Base-by-base conservation (phyloP, 495 filamentous ascomycete species). In the Penicillium odoratum region DNA sequence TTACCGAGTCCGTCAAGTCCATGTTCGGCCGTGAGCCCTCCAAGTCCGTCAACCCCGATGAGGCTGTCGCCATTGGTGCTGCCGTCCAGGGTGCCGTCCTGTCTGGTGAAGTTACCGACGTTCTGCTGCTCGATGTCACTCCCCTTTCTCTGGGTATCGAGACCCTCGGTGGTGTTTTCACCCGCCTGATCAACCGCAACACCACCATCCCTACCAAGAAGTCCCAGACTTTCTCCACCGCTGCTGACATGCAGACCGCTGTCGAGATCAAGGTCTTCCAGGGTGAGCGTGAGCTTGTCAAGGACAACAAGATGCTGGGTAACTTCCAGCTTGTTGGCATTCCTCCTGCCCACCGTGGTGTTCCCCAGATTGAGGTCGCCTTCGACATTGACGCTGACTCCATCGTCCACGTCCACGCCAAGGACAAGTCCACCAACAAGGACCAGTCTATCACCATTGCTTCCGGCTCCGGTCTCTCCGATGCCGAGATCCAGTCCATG, bases 261-360 rank as follows among this genome's bases (percentile, higher is more conserved):
- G 94, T 98, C 74, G 94, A 98, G 83, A 98, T 98, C 85, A 98
- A 98, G 88, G 95, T 98, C 55, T 98, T 87, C 90, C 94, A 98
- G 85, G 94, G 94, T 81, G 94, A 98, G 84, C 94, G 94, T 89
- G 94, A 98, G 81, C 90, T 98, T 55, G 94, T 98, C 70, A 87
- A 87, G 72, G 94, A 98, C 83, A 98, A 98, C 88, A 98, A 98
- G 84, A 81, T 98, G 57, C 86, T 98, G 18, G 94, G 94, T 38
- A 98, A 98, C 90, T 98, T 98, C 90, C 94, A 98, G 84, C 89
- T 98, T 58, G 92, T 97, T 68, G 94, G 94, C 56, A 97, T 98
- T 60, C 94, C 94, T 34, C 94, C 94, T 53, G 94, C 94, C 52
- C 93, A 96, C 83, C 92, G 94, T 76, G 94, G 94, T 81, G 92